phyloP scores from a whole-genome alignment of 1,284 basidiomycete genomes.

The Leccinum subrobustum region DNA sequence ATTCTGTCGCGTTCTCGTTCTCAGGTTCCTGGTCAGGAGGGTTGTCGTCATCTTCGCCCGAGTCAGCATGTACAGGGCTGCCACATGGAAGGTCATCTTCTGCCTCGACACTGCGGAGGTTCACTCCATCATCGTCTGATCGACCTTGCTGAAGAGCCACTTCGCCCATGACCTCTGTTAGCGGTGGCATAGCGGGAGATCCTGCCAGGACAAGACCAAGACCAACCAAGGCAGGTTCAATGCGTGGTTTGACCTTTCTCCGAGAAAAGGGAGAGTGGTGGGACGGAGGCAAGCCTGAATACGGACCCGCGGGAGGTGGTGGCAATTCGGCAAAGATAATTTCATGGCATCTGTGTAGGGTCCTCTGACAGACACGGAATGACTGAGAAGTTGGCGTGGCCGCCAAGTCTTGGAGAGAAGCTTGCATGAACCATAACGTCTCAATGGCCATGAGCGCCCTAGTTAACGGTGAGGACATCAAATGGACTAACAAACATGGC shows the following conservation, averaged over 20 bases:
- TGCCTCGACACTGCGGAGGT: conserved; percentile 49
- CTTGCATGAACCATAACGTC: conserved; percentile 99
- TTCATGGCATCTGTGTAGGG: conserved; percentile 92
- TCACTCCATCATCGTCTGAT: conserved; percentile 52
- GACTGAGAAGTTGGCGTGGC: conserved; percentile 67
- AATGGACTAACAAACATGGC: conserved; percentile 80
- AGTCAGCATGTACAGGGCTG: conserved; percentile 24
- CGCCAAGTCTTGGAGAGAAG: conserved; percentile 86
- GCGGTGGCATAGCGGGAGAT: conserved; percentile 71
- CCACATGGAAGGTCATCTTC: conserved; percentile 37
- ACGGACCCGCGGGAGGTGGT: conserved; percentile 61
- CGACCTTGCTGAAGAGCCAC: conserved; percentile 91
- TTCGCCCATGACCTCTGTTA: conserved; percentile 74
- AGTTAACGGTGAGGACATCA: conserved; percentile 12
- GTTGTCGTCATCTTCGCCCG: conserved; percentile 41
- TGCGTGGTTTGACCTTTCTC: conserved; percentile 70
- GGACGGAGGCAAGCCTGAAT: conserved; percentile 52
- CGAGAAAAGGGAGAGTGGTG: conserved; percentile 48
- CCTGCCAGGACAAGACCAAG: conserved; percentile 83
- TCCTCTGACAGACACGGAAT: conserved; percentile 90
- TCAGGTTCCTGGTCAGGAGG: conserved; percentile 32
- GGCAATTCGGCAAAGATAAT: conserved; percentile 94
- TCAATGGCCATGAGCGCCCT: conserved; percentile 36
- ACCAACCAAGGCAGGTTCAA: conserved; percentile 80
- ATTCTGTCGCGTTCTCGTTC: conserved; percentile 17